Percentiles rank a stretch among this genome's conserved stretches.
phyloP scores from a whole-genome alignment of 768 basidiomycete species.

The Phylloporus sp. region DNA sequence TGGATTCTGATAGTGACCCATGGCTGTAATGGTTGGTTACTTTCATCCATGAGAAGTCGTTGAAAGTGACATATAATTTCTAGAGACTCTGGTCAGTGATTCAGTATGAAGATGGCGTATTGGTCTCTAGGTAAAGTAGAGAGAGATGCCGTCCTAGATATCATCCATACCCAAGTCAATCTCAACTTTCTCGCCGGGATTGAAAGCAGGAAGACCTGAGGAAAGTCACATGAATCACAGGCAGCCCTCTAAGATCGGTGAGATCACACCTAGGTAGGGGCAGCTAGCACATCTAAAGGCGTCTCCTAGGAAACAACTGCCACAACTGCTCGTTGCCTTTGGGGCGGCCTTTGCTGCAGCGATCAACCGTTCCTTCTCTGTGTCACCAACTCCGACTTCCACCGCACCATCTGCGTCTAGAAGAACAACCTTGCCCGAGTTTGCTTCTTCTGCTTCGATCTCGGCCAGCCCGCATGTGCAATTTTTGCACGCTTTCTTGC shows the following conservation, averaged over 20 bases:
- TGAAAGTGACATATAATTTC: slow-evolving; percentile 2
- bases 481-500: slow-evolving; percentile 92
- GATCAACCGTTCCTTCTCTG: slow-evolving; percentile 62
- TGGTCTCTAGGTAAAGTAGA: not conserved
- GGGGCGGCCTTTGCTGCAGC: slow-evolving; percentile 67
- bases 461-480: slow-evolving; percentile 97
- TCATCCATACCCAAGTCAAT: slow-evolving; percentile 89
- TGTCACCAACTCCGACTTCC: slow-evolving; percentile 51
- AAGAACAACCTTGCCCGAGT: slow-evolving; percentile 57
- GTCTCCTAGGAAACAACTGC: slow-evolving; percentile 96
- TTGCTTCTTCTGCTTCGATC: slow-evolving; percentile 79
- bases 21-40: not conserved
- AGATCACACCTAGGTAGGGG: slow-evolving; percentile 86
- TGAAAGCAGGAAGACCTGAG: slow-evolving; percentile 94
- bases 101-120: not conserved
- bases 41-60: not conserved
- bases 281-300: slow-evolving; percentile 96
- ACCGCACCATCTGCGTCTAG: slow-evolving; percentile 58
- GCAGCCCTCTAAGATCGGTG: slow-evolving; percentile 1
- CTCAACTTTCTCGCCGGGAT: slow-evolving; percentile 97
- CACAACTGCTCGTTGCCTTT: slow-evolving; percentile 94
- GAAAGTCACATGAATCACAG: slow-evolving; percentile 6
- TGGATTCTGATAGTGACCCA: not conserved
- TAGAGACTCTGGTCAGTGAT: not conserved
- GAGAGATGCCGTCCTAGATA: slow-evolving; percentile 42